These are phyloP conservation scores for Botrytis fragariae DNA, from an alignment of 2,329 filamentous ascomycete genomes.

Conservation along the genomic window DNA sequence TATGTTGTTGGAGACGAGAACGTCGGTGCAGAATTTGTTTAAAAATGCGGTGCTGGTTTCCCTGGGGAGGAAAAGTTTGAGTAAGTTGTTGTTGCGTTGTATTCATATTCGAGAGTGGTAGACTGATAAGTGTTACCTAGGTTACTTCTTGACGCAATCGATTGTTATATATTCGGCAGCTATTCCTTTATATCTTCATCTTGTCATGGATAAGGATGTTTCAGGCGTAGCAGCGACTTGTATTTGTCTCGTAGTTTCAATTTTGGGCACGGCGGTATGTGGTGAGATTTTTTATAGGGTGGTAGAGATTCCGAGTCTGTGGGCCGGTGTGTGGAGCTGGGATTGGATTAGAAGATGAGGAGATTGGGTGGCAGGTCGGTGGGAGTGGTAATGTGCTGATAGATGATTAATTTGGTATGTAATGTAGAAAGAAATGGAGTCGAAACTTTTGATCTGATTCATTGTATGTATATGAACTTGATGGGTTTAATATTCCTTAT, in stretches of 20 bases:
- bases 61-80: slow-evolving; percentile 44
- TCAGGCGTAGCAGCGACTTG: background rate
- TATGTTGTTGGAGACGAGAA: slow-evolving; percentile 43
- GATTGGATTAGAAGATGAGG: slow-evolving; percentile 15
- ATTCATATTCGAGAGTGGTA: background rate
- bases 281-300: slow-evolving; percentile 24
- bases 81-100: slow-evolving; percentile 36
- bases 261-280: background rate
- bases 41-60: slow-evolving; percentile 39
- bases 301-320: slow-evolving; percentile 23
- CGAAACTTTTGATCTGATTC: too few relatives aligned
- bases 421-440: background rate
- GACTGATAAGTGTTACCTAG: slow-evolving; percentile 30
- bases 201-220: background rate
- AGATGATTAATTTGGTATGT: background rate
- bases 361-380: background rate
- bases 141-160: slow-evolving; percentile 44
- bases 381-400: background rate
- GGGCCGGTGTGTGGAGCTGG: slow-evolving; percentile 18
- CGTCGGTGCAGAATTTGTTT: slow-evolving; percentile 40
- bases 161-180: slow-evolving; percentile 44
- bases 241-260: background rate
- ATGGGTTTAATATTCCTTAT: background rate
- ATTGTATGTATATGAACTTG: background rate
- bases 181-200: slow-evolving; percentile 39